These are phyloP conservation scores for Solanum commersonii DNA, from an alignment of 257 asterid species.

Conservation along the genomic window DNA sequence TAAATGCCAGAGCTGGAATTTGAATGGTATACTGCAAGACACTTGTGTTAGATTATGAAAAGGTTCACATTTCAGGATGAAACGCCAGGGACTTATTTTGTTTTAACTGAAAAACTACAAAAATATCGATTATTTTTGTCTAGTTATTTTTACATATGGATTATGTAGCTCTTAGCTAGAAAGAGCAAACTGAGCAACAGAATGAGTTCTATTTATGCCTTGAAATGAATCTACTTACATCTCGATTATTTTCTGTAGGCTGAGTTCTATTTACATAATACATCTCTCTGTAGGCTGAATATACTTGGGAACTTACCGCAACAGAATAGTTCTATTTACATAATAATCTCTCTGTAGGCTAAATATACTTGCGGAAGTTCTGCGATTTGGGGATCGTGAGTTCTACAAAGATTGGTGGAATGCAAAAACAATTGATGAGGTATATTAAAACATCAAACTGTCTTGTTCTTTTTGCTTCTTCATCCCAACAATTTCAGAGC, in stretches of 20 bases:
- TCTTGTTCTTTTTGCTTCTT: not conserved
- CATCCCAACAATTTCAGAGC: not conserved
- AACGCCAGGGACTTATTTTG: not conserved
- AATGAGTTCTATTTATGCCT: too few species aligned
- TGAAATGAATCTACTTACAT: too few species aligned
- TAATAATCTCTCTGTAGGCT: conserved; percentile 49
- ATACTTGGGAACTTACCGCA: conserved; percentile 15
- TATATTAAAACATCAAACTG: not conserved
- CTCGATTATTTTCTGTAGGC: too few species aligned
- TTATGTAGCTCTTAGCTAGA: too few species aligned
- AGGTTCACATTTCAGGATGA: not conserved
- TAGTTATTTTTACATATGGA: not conserved
- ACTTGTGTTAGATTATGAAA: not conserved
- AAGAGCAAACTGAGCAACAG: too few species aligned
- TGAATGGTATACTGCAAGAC: not conserved
- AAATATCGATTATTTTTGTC: not conserved
- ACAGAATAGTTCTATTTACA: not conserved
- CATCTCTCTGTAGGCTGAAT: conserved; percentile 11
- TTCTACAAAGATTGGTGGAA: conserved; percentile 99
- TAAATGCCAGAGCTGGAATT: not conserved
- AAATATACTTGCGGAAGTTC: conserved; percentile 93
- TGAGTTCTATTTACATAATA: not conserved
- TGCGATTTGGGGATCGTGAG: conserved; percentile 95
- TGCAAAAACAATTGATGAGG: conserved; percentile 97
- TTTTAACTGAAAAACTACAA: not conserved